phyloP scores from a whole-genome alignment of 139 green algal genomes.

The Klebsormidium nitens region DNA sequence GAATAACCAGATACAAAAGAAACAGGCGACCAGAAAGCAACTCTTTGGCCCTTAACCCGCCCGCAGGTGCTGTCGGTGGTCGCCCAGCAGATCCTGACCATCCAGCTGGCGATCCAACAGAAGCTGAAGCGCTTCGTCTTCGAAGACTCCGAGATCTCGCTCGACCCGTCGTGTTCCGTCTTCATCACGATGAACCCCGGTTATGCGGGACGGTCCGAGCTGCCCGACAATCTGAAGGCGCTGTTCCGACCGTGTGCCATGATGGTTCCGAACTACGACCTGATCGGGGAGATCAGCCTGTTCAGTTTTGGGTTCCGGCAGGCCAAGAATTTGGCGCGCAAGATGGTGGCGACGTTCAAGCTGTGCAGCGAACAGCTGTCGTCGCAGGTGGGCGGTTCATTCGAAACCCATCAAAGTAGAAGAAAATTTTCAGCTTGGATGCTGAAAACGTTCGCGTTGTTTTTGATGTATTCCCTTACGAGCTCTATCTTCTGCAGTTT shows the following conservation, averaged over 20 bases:
- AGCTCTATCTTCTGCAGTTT: too few relatives aligned
- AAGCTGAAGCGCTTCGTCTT: constrained; percentile 75
- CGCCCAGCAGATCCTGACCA: constrained; percentile 56
- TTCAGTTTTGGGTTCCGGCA: constrained; percentile 60
- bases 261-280: constrained; percentile 74
- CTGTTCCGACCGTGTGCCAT: constrained; percentile 65
- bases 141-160: constrained; percentile 70
- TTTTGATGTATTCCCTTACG: too few relatives aligned
- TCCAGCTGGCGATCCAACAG: constrained; percentile 52
- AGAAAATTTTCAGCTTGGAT: too few relatives aligned
- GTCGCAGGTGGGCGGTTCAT: constrained; percentile 22
- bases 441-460: too few relatives aligned
- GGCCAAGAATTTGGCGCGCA: constrained; percentile 52
- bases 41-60: too few relatives aligned
- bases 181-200: constrained; percentile 79
- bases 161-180: constrained; percentile 61
- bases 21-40: too few relatives aligned
- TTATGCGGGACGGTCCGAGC: constrained; percentile 61
- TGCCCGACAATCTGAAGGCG: too few relatives aligned
- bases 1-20: too few relatives aligned
- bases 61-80: constrained; percentile 52
- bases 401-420: too few relatives aligned
- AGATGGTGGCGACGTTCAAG: constrained; percentile 82
- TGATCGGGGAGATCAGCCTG: constrained; percentile 69
- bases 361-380: constrained; percentile 81